Evolutionary conservation across 371 early-diverging fungal species (phyloP), one percentile per base, ranked within the genome.

Genomic region (Apophysomyces ossiformis): DNA sequence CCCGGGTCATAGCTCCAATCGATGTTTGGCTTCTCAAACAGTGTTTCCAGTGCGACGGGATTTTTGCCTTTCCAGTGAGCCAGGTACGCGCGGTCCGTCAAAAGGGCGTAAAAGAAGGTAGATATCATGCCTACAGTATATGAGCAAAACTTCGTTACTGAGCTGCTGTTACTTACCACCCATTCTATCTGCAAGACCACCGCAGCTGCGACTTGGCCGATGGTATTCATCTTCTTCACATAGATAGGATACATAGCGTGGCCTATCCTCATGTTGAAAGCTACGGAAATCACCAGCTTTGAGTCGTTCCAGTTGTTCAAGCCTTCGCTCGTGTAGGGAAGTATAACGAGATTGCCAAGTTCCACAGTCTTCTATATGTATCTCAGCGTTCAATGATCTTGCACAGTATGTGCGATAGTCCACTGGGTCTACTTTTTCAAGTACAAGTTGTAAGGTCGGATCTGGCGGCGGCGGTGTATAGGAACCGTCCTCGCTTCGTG

Each of bases 121-220:
- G 83, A 83, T 15, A 83, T 72, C 78, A 83, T 83, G 46, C 83
- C 83, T 82, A 63, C 16, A 64, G 35, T 37, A 47, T 50, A 38
- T 50, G 47, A 36, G 41, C 21, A 46, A 45, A 16, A 16, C 36
- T 37, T 46, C 37, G 13, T 9, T 13, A 39, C 57, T 57, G 26
- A 2, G 26, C 8, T 47, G 35, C 32, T 63, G 15, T 59, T 15
- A 37, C 37, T 68, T 76, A 81, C 82, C 82, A 47, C 71, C 76
- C 80, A 83, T 79, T 64, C 83, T 68, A 66, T 83, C 83, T 13
- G 80, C 83, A 21, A 83, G 61, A 45, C 83, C 83, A 61, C 83
- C 84, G 64, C 84, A 83, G 16, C 84, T 81, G 47, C 78, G 73
- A 36, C 75, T 76, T n/a, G 47, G 60, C 35, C 83, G 71, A 58